A percentile compares a stretch with the other conserved stretches of the same genome.
phyloP scores from a whole-genome alignment of 495 filamentous ascomycete genomes.

The Xylaria cubensis region DNA sequence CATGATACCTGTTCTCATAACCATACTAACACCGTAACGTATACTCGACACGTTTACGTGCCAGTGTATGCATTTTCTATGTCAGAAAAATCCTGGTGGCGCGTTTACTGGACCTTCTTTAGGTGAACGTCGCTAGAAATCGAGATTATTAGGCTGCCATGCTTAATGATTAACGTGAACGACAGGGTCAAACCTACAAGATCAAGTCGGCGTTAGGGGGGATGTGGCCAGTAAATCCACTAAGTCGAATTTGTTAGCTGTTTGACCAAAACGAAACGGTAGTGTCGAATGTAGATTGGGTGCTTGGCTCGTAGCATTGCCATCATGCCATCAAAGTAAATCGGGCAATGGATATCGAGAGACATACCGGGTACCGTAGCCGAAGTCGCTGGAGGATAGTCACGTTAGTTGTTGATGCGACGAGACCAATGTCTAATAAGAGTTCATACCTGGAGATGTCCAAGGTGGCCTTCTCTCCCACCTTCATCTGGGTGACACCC shows the following conservation, averaged over 20 bases:
- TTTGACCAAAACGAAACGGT: background rate
- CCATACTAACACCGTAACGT: background rate
- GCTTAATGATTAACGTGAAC: background rate
- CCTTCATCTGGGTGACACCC: constrained; percentile 77
- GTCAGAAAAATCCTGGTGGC: background rate
- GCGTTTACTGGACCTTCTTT: constrained; percentile 51
- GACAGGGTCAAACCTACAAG: constrained; percentile 51
- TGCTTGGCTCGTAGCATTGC: constrained; percentile 3
- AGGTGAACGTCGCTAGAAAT: constrained; percentile 59
- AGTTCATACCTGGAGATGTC: constrained; percentile 75
- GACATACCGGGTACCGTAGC: constrained; percentile 75
- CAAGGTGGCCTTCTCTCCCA: constrained; percentile 81
- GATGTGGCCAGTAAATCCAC: constrained; percentile 72
- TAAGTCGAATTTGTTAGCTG: constrained; percentile 43
- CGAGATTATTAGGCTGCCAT: constrained; percentile 21
- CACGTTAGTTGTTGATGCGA: constrained; percentile 19
- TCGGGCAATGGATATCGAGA: background rate
- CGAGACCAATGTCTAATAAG: background rate
- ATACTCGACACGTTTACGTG: background rate
- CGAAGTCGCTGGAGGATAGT: constrained; percentile 68
- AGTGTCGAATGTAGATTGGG: background rate
- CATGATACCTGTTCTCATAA: background rate
- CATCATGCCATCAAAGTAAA: background rate
- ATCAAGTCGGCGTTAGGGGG: constrained; percentile 60
- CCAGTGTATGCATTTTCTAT: constrained; percentile 6